Base-by-base conservation (phyloP, 169 alveolate species). In the Plasmodium yoelii region DNA sequence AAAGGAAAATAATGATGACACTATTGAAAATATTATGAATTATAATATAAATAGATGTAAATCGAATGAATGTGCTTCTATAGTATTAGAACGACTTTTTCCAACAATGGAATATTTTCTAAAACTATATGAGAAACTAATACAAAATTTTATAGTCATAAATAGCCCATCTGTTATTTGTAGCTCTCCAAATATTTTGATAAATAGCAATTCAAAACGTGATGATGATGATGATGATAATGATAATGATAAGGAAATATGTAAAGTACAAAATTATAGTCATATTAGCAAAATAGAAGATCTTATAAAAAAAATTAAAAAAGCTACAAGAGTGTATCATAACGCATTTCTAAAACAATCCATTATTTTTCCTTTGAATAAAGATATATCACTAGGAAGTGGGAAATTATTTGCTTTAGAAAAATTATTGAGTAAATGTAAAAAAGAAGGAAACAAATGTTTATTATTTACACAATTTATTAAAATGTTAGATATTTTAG, bases 401-500 rank as follows among this genome's bases (percentile, higher is more conserved):
- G 99, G 99, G 3, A 98, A 98, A 94, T 92, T 96, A 51, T 94
- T 88, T 60, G 95, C 95, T 4, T 88, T 96, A 73, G 94, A 95
- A 6, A 92, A 73, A 18, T 92, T 98, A 42, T 93, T 98, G 34
- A 93, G 95, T 73, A 95, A 93, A 65, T 96, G 98, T 53, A 95
- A 96, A 80, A 87, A 88, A 39, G 98, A 97, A 80, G 99, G 98
- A 59, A 98, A 97, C 69, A 97, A 98, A 87, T 97, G 98, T 59
- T 93, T 99, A 70, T 94, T 99, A 44, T 99, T 98, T 71, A 99
- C 99, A 12, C 98, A 99, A 93, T 97, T 99, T 97, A 97, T 99
- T 44, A 97, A 97, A 90, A 98, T 99, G 99, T 92, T 98, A 46
- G 99, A 98, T 89, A 95, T 98, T n/a, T 93, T 98, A 26, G 99